A percentile compares a stretch with the other conserved stretches of the same genome.
phyloP scores from a whole-genome alignment of 805 yeast genomes.

The Barnettozyma botsteinii region DNA sequence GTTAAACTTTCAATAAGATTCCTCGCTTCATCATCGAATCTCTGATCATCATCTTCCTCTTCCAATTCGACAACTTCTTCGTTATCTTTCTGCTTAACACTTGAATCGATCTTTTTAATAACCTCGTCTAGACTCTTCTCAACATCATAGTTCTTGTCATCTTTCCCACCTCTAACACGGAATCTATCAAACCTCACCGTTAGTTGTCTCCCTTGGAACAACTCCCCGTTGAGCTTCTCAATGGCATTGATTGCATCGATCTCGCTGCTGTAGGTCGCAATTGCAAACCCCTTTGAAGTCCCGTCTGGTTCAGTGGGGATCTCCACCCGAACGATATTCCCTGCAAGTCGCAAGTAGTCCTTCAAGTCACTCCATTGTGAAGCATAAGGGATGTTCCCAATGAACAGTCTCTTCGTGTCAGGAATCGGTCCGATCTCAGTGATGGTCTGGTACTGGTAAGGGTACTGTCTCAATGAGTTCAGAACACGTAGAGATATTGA shows the following conservation, averaged over 20 bases:
- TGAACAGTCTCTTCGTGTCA: constrained; percentile 40
- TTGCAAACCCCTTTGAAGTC: constrained; percentile 55
- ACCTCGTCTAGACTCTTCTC: constrained; percentile 15
- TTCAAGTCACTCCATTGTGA: constrained; percentile 36
- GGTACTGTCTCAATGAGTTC: constrained; percentile 19
- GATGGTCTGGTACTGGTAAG: constrained; percentile 21
- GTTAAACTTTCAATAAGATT: constrained; percentile 19
- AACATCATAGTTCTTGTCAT: constrained; percentile 7
- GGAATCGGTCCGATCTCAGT: constrained; percentile 14
- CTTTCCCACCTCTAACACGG: background rate
- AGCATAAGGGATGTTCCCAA: constrained; percentile 52
- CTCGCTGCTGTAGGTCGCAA: constrained; percentile 45
- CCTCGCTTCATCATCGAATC: constrained; percentile 23
- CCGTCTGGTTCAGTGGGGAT: constrained; percentile 35
- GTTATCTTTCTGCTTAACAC: background rate
- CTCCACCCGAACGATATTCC: constrained; percentile 28
- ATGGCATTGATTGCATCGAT: constrained; percentile 46
- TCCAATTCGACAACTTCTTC: background rate
- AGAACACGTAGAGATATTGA: constrained; percentile 17
- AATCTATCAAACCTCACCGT: constrained; percentile 57
- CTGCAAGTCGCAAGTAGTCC: constrained; percentile 29
- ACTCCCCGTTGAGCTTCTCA: constrained; percentile 41
- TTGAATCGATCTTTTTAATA: constrained; percentile 3
- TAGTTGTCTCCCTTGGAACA: constrained; percentile 54
- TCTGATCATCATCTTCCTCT: constrained; percentile 15